phyloP scores from a whole-genome alignment of 768 basidiomycete species.

The Pleurotus giganteus region DNA sequence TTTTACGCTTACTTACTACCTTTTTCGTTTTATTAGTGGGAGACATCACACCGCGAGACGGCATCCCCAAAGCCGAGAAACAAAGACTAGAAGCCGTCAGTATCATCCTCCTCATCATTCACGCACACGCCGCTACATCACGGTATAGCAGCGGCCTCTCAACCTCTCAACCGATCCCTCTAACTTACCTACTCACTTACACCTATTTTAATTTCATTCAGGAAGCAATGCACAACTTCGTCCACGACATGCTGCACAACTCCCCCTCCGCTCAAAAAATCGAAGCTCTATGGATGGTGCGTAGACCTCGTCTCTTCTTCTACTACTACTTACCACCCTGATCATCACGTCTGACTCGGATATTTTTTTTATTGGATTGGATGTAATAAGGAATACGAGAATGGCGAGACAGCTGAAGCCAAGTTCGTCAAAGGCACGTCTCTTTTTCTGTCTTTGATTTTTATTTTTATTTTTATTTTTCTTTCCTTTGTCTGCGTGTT shows the following conservation, averaged over 20 bases:
- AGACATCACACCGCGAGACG: conserved; percentile 90
- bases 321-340: too few relatives aligned
- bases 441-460: background rate
- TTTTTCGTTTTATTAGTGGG: conserved; percentile 54
- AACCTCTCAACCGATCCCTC: too few relatives aligned
- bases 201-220: conserved; percentile 22
- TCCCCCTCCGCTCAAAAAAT: conserved; percentile 69
- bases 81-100: conserved; percentile 67
- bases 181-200: background rate
- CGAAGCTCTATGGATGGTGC: conserved; percentile 66
- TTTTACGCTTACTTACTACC: too few relatives aligned
- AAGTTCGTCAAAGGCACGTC: conserved; percentile 80
- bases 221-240: conserved; percentile 90
- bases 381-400: conserved; percentile 97
- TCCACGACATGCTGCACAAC: conserved; percentile 84
- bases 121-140: background rate
- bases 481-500: background rate
- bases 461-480: background rate
- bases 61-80: conserved; percentile 82
- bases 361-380: too few relatives aligned
- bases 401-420: conserved; percentile 67
- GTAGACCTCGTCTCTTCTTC: conserved; percentile 14
- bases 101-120: background rate
- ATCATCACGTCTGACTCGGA: too few relatives aligned
- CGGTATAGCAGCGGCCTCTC: background rate